Evolutionary conservation across 768 basidiomycete species (phyloP).

Genomic region (Mrakia gelida): DNA sequence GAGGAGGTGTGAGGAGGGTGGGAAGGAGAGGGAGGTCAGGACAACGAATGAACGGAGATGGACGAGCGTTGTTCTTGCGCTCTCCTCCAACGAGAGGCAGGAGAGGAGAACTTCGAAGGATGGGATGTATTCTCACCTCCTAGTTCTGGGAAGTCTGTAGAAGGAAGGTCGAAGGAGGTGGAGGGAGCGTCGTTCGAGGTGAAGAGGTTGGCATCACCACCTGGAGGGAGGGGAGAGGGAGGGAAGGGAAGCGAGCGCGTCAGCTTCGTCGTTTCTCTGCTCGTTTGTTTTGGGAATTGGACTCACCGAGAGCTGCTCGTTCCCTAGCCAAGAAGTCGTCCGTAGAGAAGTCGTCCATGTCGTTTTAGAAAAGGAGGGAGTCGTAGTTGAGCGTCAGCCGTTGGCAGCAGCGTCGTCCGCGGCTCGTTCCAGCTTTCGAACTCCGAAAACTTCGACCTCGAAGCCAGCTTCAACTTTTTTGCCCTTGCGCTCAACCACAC

Average conservation of each 20-base stretch:
- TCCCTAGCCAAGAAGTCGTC: conserved; percentile 31
- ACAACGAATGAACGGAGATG: conserved; percentile 1
- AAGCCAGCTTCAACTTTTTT: background rate
- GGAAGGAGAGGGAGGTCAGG: background rate
- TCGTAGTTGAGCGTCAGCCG: background rate
- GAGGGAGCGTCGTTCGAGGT: conserved; percentile 14
- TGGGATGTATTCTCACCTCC: conserved; percentile 17
- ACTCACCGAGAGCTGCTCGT: conserved; percentile 28
- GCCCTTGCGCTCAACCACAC: background rate
- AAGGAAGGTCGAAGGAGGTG: conserved; percentile 15
- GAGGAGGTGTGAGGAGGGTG: background rate
- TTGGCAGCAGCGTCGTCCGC: too few species aligned
- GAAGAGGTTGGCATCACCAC: conserved; percentile 29
- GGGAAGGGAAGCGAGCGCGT: background rate
- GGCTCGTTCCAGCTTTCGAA: too few species aligned
- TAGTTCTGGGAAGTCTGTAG: conserved; percentile 28
- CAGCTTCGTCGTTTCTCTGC: background rate
- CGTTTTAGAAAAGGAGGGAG: background rate
- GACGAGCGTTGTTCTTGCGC: background rate
- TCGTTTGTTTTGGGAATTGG: background rate
- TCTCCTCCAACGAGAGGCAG: background rate
- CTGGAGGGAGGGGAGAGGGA: conserved; percentile 17
- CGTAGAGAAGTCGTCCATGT: conserved; percentile 29
- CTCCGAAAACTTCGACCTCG: too few species aligned
- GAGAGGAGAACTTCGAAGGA: background rate